Percentiles rank a stretch among this genome's conserved stretches.
Evolutionary conservation across 495 filamentous ascomycete species (phyloP).

Genomic region (Penicillium fimorum): DNA sequence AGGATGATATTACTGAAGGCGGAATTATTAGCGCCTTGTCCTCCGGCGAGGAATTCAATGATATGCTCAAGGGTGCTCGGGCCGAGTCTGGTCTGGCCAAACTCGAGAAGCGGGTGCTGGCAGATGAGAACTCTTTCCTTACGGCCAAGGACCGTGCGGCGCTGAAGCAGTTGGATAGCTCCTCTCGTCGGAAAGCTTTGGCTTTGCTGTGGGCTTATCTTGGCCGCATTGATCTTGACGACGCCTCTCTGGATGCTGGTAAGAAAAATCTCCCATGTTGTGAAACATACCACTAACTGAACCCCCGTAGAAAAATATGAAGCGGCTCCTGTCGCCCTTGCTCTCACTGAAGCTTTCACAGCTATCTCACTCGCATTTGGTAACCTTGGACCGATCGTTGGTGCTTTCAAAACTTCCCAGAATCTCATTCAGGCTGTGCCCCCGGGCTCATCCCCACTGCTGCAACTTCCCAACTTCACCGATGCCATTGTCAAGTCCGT

Average conservation of each 20-base stretch:
- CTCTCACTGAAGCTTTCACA: conserved; percentile 79
- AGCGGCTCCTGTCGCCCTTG: conserved; percentile 79
- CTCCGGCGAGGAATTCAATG: conserved; percentile 76
- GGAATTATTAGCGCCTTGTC: conserved; percentile 78
- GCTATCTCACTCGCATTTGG: conserved; percentile 85
- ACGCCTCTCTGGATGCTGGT: conserved; percentile 68
- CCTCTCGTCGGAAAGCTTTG: conserved; percentile 77
- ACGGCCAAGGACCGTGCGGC: conserved; percentile 57
- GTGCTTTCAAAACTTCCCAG: conserved; percentile 79
- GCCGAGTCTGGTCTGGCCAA: conserved; percentile 73
- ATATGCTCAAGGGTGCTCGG: conserved; percentile 67
- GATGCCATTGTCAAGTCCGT: conserved; percentile 68
- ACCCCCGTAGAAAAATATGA: conserved; percentile 60
- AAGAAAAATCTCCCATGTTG: conserved; percentile 24
- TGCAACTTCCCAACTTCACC: conserved; percentile 90
- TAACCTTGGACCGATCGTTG: conserved; percentile 75
- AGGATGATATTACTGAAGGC: conserved; percentile 74
- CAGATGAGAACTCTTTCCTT: conserved; percentile 51
- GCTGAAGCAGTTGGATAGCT: conserved; percentile 70
- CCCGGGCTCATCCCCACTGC: conserved; percentile 78
- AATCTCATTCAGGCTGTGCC: conserved; percentile 85
- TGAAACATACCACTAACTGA: conserved; percentile 10
- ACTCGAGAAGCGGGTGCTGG: conserved; percentile 73
- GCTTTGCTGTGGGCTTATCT: conserved; percentile 94
- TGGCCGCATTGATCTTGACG: conserved; percentile 75